These are phyloP conservation scores for Posidonia australis DNA, from an alignment of 106 monocot genomes.

Conservation along the genomic window DNA sequence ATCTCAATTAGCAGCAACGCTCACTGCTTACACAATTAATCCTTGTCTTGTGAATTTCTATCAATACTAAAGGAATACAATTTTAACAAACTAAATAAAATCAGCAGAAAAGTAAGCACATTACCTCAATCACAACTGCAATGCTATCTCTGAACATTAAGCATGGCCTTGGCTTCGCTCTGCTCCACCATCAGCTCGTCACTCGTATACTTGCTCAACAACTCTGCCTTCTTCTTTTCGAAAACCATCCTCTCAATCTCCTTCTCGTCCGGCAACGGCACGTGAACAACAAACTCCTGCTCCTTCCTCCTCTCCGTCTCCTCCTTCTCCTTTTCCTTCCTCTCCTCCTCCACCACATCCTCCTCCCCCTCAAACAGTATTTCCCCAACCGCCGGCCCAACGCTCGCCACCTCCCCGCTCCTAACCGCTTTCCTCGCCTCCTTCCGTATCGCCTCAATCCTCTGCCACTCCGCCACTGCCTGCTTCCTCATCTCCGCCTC, in stretches of 20 bases:
- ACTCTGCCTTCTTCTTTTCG: constrained; percentile 91
- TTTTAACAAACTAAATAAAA: too few relatives aligned
- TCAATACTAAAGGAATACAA: too few relatives aligned
- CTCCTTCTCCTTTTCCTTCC: constrained; percentile 41
- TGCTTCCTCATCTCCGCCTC: constrained; percentile 47
- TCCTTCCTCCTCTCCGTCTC: constrained; percentile 35
- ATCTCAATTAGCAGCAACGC: too few relatives aligned
- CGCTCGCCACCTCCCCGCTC: constrained; percentile 72
- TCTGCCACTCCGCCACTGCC: constrained; percentile 49
- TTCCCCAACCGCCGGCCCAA: constrained; percentile 33
- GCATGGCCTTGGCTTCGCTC: constrained; percentile 72
- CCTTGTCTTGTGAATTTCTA: too few relatives aligned
- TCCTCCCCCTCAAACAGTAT: constrained; percentile 85
- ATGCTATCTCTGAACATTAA: constrained; percentile 58
- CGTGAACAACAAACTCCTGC: constrained; percentile 81
- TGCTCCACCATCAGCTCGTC: constrained; percentile 68
- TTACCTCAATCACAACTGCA: too few relatives aligned
- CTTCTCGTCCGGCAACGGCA: constrained; percentile 77
- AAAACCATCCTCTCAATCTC: constrained; percentile 92
- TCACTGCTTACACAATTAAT: too few relatives aligned
- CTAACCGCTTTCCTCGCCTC: constrained; percentile 75
- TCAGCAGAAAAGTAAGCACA: too few relatives aligned
- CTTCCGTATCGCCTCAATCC: constrained; percentile 53
- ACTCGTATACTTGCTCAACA: constrained; percentile 75
- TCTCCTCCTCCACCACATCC: constrained; percentile 92